These are phyloP conservation scores for Tilletia setariae DNA, from an alignment of 1,284 basidiomycete species.

Conservation along the genomic window DNA sequence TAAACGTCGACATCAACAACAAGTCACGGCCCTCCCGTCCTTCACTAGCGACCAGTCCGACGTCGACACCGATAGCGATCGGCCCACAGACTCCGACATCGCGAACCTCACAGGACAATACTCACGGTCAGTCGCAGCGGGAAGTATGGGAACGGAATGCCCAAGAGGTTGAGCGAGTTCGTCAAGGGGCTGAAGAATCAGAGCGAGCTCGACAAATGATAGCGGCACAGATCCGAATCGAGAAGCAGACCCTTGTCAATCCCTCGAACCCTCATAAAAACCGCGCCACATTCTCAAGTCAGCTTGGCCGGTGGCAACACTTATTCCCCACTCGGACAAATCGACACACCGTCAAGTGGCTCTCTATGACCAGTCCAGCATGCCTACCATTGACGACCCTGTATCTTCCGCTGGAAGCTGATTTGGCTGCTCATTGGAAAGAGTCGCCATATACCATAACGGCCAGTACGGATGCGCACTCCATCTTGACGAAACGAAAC, in stretches of 20 bases:
- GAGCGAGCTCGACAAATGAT: background rate
- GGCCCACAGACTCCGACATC: background rate
- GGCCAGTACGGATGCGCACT: conserved; percentile 44
- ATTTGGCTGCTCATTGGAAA: conserved; percentile 46
- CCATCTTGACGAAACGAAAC: conserved; percentile 48
- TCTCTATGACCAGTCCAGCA: conserved; percentile 63
- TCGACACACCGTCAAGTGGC: conserved; percentile 90
- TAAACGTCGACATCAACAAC: background rate
- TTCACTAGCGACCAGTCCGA: background rate
- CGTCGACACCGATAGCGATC: conserved; percentile 8
- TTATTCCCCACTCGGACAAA: conserved; percentile 72
- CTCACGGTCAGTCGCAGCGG: background rate
- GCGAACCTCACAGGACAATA: background rate
- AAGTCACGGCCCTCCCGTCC: background rate
- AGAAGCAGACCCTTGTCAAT: conserved; percentile 50
- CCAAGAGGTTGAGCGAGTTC: background rate
- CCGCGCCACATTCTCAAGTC: conserved; percentile 25
- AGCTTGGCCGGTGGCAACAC: conserved; percentile 67
- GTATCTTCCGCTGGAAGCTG: conserved; percentile 48
- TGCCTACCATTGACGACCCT: conserved; percentile 92
- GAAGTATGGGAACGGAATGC: background rate
- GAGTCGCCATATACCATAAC: conserved; percentile 51
- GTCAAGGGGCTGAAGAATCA: background rate
- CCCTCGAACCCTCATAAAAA: conserved; percentile 49
- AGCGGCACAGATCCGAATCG: background rate